Base-by-base conservation (phyloP, 768 basidiomycete species). In the Roridomyces roridus region DNA sequence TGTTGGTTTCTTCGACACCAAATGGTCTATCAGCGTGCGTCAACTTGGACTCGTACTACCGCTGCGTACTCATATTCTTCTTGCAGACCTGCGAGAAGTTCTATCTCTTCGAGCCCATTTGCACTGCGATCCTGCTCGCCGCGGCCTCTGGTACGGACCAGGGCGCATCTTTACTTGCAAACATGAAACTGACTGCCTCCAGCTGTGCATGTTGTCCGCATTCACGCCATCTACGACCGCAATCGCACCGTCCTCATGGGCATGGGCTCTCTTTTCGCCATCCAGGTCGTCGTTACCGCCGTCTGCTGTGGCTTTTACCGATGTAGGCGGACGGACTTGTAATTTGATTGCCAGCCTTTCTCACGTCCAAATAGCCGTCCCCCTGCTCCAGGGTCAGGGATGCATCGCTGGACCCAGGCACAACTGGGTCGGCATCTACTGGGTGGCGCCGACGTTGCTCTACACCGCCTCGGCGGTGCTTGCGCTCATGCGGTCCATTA, bases 351-450 rank as follows among this genome's bases (percentile, higher is more conserved):
- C n/a, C n/a, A n/a, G n/a, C n/a, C n/a, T n/a, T n/a, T n/a, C n/a
- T n/a, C n/a, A n/a, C n/a, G n/a, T n/a, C n/a, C n/a, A n/a, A n/a
- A n/a, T 68, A 88, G 88, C 83, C 47, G 89, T 92, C 3, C 88
- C 89, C 24, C 82, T 94, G 25, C 62, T 72, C n/a, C 77, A 70
- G 4, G 89, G 88, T 34, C 92, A 94, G 66, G 92, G 92, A 0
- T 94, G 92, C 73, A 93, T 94, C 57, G 90, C 92, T 5, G 92
- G 91, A 26, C 92, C 92, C 18, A 85, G 85, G 62, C 73, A 81
- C 62, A 85, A 82, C 71, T 94, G 91, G 91, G 89, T 93, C 46
- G 92, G 86, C 43, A 83, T 94, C 61, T 94, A 94, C 78, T 94
- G 92, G 92, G 72, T 89, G 7, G 83, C 83, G 0, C 87, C 90